Conservation (phyloP, 345 rosid species). For the Gossypium sturtianum region DNA sequence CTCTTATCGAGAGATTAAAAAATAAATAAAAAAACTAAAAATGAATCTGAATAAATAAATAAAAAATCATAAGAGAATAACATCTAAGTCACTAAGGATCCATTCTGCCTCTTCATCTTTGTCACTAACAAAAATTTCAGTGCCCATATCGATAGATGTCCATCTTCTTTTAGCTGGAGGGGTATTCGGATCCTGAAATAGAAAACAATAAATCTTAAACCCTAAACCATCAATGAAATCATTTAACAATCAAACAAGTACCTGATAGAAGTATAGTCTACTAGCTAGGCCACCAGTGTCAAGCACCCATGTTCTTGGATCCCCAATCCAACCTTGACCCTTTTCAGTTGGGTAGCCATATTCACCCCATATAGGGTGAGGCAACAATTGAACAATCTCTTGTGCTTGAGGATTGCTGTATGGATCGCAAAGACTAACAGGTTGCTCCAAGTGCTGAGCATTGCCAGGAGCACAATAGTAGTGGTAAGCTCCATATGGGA, state of each 20-base stretch:
- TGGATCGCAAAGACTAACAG: conserved; percentile 54
- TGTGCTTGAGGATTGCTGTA: conserved; percentile 75
- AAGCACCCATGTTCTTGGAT: conserved; percentile 65
- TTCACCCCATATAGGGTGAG: conserved; percentile 65
- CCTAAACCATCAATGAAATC: neutral
- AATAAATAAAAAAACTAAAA: neutral
- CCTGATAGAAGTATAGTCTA: conserved; percentile 77
- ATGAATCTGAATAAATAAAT: neutral
- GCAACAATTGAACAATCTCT: conserved; percentile 62
- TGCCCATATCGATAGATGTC: conserved; percentile 62
- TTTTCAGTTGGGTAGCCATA: conserved; percentile 59
- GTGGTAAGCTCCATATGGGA: conserved; percentile 64
- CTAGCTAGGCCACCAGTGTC: conserved; percentile 59
- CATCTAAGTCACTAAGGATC: conserved; percentile 52
- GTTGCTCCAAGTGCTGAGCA: conserved; percentile 38
- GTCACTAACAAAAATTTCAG: conserved; percentile 44
- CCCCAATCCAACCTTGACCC: conserved; percentile 70
- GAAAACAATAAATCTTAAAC: neutral
- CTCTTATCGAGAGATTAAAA: too few species aligned
- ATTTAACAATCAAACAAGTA: neutral
- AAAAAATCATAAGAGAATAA: conserved; percentile 25
- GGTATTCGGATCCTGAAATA: conserved; percentile 53
- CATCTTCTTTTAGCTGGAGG: conserved; percentile 58
- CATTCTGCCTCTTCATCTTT: conserved; percentile 55
- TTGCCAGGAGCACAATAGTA: conserved; percentile 68